A percentile compares a stretch with the other conserved stretches of the same genome.
Conservation (phyloP, 805 yeast species). For the Saturnispora ahearnii region DNA sequence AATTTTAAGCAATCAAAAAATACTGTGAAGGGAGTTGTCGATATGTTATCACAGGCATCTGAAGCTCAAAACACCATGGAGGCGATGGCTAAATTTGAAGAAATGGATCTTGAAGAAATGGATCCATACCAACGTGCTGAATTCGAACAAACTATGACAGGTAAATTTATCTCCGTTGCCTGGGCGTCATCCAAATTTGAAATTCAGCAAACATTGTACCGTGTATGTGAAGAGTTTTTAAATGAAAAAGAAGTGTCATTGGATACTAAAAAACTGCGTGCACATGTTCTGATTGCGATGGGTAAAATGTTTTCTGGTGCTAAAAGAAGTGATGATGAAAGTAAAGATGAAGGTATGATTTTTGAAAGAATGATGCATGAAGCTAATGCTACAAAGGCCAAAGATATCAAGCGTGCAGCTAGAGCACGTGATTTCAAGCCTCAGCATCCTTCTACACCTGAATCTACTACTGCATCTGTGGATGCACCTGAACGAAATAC, state of each 20-base stretch:
- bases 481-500: neutral
- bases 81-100: slow-evolving; percentile 58
- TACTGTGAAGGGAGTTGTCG: slow-evolving; percentile 61
- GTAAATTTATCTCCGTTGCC: slow-evolving; percentile 74
- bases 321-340: slow-evolving; percentile 58
- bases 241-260: slow-evolving; percentile 45
- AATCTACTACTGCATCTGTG: neutral
- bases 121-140: slow-evolving; percentile 45
- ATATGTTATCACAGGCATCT: slow-evolving; percentile 61
- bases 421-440: neutral
- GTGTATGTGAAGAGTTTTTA: slow-evolving; percentile 58
- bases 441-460: neutral
- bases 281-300: slow-evolving; percentile 49
- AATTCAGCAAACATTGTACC: slow-evolving; percentile 61
- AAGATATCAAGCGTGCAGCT: slow-evolving; percentile 23
- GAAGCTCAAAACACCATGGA: slow-evolving; percentile 76
- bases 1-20: slow-evolving; percentile 67
- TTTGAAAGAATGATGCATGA: slow-evolving; percentile 51
- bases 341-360: slow-evolving; percentile 58
- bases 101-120: slow-evolving; percentile 31
- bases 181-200: slow-evolving; percentile 80
- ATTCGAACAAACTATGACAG: slow-evolving; percentile 65
- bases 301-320: slow-evolving; percentile 56
- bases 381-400: slow-evolving; percentile 23
- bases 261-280: slow-evolving; percentile 45